A percentile compares a stretch with the other conserved stretches of the same genome.
Conservation (phyloP, 306 rosid species). For the Cucurbita ficifolia region DNA sequence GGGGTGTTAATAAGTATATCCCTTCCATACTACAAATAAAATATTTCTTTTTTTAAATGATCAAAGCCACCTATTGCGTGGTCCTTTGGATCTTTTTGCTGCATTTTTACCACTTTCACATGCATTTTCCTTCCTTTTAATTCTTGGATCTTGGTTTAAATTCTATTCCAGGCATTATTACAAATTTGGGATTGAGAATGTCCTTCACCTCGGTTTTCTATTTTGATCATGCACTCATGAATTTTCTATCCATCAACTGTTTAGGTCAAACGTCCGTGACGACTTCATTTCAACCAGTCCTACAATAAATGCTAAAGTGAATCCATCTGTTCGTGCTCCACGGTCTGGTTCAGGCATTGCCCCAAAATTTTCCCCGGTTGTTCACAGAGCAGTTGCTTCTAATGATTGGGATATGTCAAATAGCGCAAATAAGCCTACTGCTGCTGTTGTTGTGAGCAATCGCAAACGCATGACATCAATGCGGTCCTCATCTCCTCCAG, state of each 20-base stretch:
- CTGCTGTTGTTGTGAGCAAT: constrained; percentile 56
- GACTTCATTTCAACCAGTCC: constrained; percentile 78
- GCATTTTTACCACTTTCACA: not conserved
- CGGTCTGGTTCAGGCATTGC: constrained; percentile 69
- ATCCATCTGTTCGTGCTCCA: constrained; percentile 74
- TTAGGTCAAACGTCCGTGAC: constrained; percentile 69
- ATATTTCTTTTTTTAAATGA: not conserved
- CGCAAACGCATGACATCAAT: constrained; percentile 74
- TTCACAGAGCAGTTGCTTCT: constrained; percentile 53
- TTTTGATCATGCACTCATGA: constrained; percentile 2
- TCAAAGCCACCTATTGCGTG: not conserved
- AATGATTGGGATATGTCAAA: constrained; percentile 83
- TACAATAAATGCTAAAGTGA: constrained; percentile 52
- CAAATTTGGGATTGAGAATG: not conserved
- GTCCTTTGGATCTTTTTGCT: not conserved
- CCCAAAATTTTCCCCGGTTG: constrained; percentile 80
- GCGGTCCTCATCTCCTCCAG: constrained; percentile 83
- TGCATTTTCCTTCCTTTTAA: not conserved
- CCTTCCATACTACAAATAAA: not conserved
- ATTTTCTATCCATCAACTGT: constrained; percentile 13
- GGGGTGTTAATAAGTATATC: constrained; percentile 75
- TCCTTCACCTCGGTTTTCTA: constrained; percentile 5
- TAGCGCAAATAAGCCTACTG: constrained; percentile 69
- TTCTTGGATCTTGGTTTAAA: constrained; percentile 1
- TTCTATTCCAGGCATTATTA: not conserved